Base-by-base conservation (phyloP, 371 early-diverging fungal species). In the Rhizomucor miehei region DNA sequence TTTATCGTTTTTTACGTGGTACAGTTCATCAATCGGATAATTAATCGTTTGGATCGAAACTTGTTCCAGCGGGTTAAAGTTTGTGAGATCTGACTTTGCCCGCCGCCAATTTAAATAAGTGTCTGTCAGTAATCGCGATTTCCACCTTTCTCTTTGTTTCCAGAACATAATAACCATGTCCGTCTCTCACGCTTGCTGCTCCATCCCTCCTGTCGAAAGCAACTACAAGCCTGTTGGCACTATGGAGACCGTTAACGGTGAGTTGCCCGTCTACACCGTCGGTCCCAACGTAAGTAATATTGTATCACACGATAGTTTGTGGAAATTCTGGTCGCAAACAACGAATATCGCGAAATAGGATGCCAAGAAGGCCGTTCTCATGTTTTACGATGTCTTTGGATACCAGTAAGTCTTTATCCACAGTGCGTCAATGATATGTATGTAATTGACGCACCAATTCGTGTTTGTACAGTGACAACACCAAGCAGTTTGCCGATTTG, bases 401-500 rank as follows among this genome's bases (percentile, higher is more conserved):
- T 60, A 67, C 36, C 74, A 76, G 64, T 64, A 59, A 59, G 60
- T 55, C 10, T 37, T 23, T 34, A 17, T 41, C 6, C 12, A n/a
- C n/a, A n/a, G n/a, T n/a, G n/a, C n/a, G n/a, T n/a, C n/a, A n/a
- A n/a, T n/a, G n/a, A n/a, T n/a, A n/a, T n/a, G n/a, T n/a, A n/a
- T n/a, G n/a, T n/a, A n/a, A n/a, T n/a, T n/a, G n/a, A n/a, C n/a
- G n/a, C n/a, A n/a, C n/a, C n/a, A n/a, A n/a, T n/a, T n/a, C n/a
- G n/a, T n/a, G n/a, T n/a, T n/a, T n/a, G n/a, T n/a, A n/a, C n/a
- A 64, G 64, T 35, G 62, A 67, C 37, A 84, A 86, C 48, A 75
- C 83, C 19, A 63, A 73, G 47, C 88, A 88, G 60, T 82, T 85
- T 49, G 73, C 77, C 56, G 90, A 89, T 63, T 69, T 82, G 24